Conservation (phyloP, 2,329 filamentous ascomycete genomes). For the Pseudocercospora fuligena region DNA sequence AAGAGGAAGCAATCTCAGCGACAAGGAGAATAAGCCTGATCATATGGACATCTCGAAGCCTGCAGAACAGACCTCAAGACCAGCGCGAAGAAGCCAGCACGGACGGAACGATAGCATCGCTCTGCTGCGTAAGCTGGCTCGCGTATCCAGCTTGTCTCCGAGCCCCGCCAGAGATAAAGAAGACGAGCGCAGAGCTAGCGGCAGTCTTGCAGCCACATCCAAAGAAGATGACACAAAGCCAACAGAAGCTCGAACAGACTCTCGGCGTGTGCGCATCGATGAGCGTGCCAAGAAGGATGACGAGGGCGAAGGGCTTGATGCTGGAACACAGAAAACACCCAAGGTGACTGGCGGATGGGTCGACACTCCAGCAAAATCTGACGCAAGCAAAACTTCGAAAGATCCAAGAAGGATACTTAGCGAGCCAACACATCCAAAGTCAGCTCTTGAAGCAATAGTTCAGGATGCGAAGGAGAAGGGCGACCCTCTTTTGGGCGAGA, state of each 20-base stretch:
- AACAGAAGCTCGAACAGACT: slow-evolving; percentile 9
- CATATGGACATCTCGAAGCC: not conserved
- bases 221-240: not conserved
- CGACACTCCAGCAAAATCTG: slow-evolving; percentile 10
- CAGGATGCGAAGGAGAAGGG: slow-evolving; percentile 41
- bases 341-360: no score
- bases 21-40: slow-evolving; percentile 19
- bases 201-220: not conserved
- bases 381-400: not conserved
- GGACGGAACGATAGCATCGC: slow-evolving; percentile 51
- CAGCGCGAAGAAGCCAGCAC: slow-evolving; percentile 26
- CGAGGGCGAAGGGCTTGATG: not conserved
- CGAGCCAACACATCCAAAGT: slow-evolving; percentile 34
- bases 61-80: not conserved
- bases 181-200: not conserved
- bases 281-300: slow-evolving; percentile 18
- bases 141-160: slow-evolving; percentile 52
- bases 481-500: slow-evolving; percentile 48
- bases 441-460: slow-evolving; percentile 48
- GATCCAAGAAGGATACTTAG: slow-evolving; percentile 16
- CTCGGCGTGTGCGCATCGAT: slow-evolving; percentile 19
- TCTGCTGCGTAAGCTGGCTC: slow-evolving; percentile 52
- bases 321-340: not conserved
- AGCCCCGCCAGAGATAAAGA: slow-evolving; percentile 43
- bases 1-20: slow-evolving; percentile 19